Evolutionary conservation across 306 rosid species (phyloP).

Genomic region (Geum urbanum): DNA sequence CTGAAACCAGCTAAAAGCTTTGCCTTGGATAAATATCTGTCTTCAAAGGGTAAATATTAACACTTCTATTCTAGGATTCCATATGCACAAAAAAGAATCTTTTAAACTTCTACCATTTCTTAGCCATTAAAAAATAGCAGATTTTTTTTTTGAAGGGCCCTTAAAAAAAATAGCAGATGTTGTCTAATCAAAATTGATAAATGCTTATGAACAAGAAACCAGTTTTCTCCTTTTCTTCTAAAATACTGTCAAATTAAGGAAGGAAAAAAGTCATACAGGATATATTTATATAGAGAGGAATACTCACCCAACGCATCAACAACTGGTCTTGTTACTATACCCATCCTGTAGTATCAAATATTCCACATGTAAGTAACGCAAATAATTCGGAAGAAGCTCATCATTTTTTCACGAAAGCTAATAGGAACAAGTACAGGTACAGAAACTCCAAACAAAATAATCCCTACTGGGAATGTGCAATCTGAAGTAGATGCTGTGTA

Average conservation of each 20-base stretch:
- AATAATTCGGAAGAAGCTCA: neutral
- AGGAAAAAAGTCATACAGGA: neutral
- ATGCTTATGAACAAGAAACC: neutral
- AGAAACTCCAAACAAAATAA: conserved; percentile 51
- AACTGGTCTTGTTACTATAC: conserved; percentile 32
- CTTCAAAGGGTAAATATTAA: neutral
- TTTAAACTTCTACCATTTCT: neutral
- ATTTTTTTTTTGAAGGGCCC: too few relatives aligned
- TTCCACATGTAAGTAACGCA: conserved; percentile 6
- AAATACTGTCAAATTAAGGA: neutral
- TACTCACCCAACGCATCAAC: conserved; percentile 42
- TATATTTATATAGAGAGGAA: neutral
- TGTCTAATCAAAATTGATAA: too few relatives aligned
- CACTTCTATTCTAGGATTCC: neutral
- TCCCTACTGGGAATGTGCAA: conserved; percentile 33
- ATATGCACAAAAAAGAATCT: neutral
- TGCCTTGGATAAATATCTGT: neutral
- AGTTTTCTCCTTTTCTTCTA: neutral
- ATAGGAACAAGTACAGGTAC: neutral
- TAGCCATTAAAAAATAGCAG: too few relatives aligned
- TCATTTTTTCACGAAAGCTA: neutral
- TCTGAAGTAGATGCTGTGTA: conserved; percentile 39
- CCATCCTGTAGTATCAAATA: conserved; percentile 35
- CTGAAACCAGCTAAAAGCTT: neutral
- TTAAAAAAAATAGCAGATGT: too few relatives aligned